phyloP scores from a whole-genome alignment of 2,329 filamentous ascomycete genomes.

The Apiospora phragmitis region DNA sequence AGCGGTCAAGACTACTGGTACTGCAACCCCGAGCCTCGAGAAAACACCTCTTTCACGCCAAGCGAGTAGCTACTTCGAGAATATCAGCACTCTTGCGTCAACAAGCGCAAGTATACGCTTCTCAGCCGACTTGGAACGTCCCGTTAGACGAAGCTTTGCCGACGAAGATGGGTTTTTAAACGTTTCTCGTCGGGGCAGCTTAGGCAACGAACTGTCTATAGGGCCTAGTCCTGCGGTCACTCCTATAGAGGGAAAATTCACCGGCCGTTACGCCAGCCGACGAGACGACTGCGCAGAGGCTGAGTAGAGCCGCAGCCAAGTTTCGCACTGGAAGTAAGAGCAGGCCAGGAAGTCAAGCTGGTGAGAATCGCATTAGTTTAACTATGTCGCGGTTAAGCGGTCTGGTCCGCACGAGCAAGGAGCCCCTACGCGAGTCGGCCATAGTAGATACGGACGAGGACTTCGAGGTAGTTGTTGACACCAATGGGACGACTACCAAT shows the following conservation, averaged over 20 bases:
- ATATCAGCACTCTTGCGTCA: constrained; percentile 32
- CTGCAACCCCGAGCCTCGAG: constrained; percentile 28
- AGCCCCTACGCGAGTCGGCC: constrained; percentile 39
- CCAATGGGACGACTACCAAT: constrained; percentile 13
- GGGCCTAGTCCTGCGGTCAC: constrained; percentile 39
- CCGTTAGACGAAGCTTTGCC: constrained; percentile 48
- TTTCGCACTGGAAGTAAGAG: constrained; percentile 52
- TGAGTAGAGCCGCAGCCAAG: constrained; percentile 58
- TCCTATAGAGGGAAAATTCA: constrained; percentile 33
- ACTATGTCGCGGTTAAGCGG: constrained; percentile 58
- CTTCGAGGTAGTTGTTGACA: constrained; percentile 22
- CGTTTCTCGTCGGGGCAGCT: constrained; percentile 48
- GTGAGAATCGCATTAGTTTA: constrained; percentile 58
- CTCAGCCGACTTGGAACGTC: constrained; percentile 54
- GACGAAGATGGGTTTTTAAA: constrained; percentile 40
- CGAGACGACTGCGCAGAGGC: constrained; percentile 52
- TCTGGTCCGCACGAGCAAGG: constrained; percentile 52
- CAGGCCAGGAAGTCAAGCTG: constrained; percentile 58
- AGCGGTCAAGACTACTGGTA: constrained; percentile 39
- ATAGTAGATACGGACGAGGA: constrained; percentile 25
- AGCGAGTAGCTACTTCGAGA: constrained; percentile 48
- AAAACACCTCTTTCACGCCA: constrained; percentile 33
- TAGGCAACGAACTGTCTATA: constrained; percentile 43
- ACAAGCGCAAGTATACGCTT: constrained; percentile 52
- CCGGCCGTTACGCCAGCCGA: constrained; percentile 49